phyloP scores from a whole-genome alignment of 441 rosid species.

The Hura crepitans region DNA sequence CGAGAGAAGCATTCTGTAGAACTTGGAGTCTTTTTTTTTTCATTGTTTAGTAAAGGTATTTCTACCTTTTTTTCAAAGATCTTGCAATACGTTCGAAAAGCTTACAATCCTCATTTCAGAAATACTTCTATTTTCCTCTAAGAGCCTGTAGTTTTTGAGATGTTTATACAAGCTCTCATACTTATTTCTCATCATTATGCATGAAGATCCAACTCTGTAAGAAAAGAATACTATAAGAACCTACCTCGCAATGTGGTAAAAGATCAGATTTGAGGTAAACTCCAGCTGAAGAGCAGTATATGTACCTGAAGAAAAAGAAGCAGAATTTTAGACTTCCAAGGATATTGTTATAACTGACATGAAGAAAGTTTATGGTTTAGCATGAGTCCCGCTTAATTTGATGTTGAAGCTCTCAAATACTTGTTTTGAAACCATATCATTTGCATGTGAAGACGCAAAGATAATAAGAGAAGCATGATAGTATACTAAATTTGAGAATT shows the following conservation, averaged over 20 bases:
- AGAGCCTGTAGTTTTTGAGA: neutral
- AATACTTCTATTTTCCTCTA: neutral
- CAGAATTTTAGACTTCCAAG: conserved; percentile 19
- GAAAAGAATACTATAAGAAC: conserved; percentile 5
- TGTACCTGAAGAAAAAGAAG: conserved; percentile 62
- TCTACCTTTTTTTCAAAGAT: neutral
- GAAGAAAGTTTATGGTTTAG: neutral
- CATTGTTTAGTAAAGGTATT: neutral
- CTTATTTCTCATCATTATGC: neutral
- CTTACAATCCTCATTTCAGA: neutral
- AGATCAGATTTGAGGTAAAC: conserved; percentile 85
- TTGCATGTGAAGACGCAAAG: neutral
- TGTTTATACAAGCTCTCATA: neutral
- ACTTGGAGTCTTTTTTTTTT: neutral
- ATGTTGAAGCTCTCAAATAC: too few species aligned
- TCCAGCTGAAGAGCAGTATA: conserved; percentile 96
- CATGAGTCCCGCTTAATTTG: neutral
- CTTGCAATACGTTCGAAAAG: neutral
- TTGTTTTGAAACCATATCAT: neutral
- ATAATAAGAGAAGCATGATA: neutral
- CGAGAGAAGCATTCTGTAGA: neutral
- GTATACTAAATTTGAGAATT: neutral
- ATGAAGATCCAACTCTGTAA: neutral
- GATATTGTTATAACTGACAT: neutral
- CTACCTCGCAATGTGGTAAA: conserved; percentile 74